Percentiles rank a stretch among this genome's conserved stretches.
Conservation (phyloP, 768 basidiomycete species). For the Ramaria sp. region DNA sequence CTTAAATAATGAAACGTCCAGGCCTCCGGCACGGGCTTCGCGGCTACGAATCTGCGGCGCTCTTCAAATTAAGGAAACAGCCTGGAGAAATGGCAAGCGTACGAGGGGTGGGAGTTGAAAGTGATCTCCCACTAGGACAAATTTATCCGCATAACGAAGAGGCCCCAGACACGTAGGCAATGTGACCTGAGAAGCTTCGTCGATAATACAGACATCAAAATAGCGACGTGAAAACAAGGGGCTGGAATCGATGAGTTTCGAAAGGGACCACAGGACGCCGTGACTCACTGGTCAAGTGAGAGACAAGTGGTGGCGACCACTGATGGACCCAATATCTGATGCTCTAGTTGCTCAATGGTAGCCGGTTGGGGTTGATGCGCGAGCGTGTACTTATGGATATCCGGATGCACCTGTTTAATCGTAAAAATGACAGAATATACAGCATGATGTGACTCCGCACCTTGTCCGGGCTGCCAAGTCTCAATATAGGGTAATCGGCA, state of each 20-base stretch:
- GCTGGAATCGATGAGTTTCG: conserved; percentile 29
- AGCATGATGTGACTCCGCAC: conserved; percentile 26
- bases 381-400: conserved; percentile 63
- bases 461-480: conserved; percentile 90
- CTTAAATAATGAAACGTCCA: conserved; percentile 86
- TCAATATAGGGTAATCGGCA: conserved; percentile 59
- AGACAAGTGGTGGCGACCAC: conserved; percentile 96
- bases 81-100: conserved; percentile 12
- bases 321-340: conserved; percentile 74
- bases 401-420: conserved; percentile 63
- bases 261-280: conserved; percentile 8
- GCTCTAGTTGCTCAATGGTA: conserved; percentile 75
- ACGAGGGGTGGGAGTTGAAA: conserved; percentile 95
- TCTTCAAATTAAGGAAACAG: neutral
- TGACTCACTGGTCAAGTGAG: conserved; percentile 81
- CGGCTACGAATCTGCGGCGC: conserved; percentile 61
- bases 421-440: neutral
- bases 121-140: conserved; percentile 95
- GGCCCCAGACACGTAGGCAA: conserved; percentile 93
- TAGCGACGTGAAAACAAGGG: conserved; percentile 73
- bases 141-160: conserved; percentile 78
- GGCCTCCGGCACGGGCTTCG: conserved; percentile 70
- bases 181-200: conserved; percentile 97
- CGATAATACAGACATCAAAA: conserved; percentile 96
- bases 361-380: conserved; percentile 41